A percentile compares a stretch with the other conserved stretches of the same genome.
phyloP scores from a whole-genome alignment of 805 yeast genomes.

The Candida ipomoeae region DNA sequence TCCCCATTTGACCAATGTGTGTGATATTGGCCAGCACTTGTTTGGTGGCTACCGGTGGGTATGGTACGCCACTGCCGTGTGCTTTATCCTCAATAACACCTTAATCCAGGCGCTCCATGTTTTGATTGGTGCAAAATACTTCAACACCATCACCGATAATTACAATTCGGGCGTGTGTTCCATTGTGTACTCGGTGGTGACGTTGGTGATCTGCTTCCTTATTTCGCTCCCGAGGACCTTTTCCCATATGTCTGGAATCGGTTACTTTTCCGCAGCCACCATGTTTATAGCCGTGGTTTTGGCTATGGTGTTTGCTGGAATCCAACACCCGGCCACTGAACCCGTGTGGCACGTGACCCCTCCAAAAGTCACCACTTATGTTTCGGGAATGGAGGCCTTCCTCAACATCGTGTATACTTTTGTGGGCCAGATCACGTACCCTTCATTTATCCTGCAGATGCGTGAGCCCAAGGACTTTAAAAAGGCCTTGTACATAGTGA shows the following conservation, averaged over 20 bases:
- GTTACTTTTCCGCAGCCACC: slow-evolving; percentile 50
- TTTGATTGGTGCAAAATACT: slow-evolving; percentile 54
- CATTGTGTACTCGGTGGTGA: slow-evolving; percentile 48
- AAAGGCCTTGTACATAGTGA: slow-evolving; percentile 52
- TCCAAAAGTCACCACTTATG: slow-evolving; percentile 48
- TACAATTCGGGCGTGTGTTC: slow-evolving; percentile 43
- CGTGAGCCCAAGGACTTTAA: slow-evolving; percentile 52
- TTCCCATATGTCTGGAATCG: slow-evolving; percentile 47
- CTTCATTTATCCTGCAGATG: slow-evolving; percentile 61
- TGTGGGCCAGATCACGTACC: slow-evolving; percentile 62
- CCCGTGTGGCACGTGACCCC: slow-evolving; percentile 34
- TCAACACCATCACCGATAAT: slow-evolving; percentile 49
- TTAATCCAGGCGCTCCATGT: slow-evolving; percentile 59
- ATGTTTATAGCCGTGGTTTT: slow-evolving; percentile 55
- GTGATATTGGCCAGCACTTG: slow-evolving; percentile 57
- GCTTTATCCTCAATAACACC: slow-evolving; percentile 52
- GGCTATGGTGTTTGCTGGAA: slow-evolving; percentile 51
- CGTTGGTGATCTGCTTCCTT: slow-evolving; percentile 46
- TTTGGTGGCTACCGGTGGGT: slow-evolving; percentile 49
- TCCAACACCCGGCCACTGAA: slow-evolving; percentile 41
- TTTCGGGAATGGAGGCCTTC: slow-evolving; percentile 51
- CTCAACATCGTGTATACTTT: slow-evolving; percentile 59
- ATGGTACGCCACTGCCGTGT: slow-evolving; percentile 55
- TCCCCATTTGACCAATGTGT: slow-evolving; percentile 49
- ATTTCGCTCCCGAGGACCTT: slow-evolving; percentile 56